Evolutionary conservation across 192 early-diverging fungal species (phyloP).

Genomic region (Linnemannia schmuckeri): DNA sequence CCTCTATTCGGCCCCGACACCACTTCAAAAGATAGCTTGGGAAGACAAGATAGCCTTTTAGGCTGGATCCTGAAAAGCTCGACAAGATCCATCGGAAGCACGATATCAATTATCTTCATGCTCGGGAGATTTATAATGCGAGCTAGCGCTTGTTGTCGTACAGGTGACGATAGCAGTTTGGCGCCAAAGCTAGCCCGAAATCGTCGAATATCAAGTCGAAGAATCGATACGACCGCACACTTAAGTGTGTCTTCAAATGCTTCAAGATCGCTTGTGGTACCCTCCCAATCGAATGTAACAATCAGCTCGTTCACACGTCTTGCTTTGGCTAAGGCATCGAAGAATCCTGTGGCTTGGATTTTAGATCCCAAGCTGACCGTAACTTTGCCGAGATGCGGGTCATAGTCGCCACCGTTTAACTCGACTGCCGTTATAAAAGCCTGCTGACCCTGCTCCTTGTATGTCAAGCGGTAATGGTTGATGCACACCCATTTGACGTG

Average conservation of each 20-base stretch:
- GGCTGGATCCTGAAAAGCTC: background rate
- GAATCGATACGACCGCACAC: background rate
- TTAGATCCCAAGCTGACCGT: background rate
- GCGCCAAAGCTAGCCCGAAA: background rate
- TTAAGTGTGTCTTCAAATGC: background rate
- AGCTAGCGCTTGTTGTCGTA: background rate
- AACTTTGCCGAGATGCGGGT: background rate
- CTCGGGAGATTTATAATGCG: background rate
- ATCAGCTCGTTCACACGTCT: background rate
- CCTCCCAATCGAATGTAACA: background rate
- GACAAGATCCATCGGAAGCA: background rate
- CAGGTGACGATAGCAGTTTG: background rate
- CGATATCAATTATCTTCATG: background rate
- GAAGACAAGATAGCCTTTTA: background rate
- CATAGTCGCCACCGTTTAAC: background rate
- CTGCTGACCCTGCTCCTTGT: background rate
- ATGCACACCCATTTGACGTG: background rate
- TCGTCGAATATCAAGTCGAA: background rate
- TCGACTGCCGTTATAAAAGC: background rate
- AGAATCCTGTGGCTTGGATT: background rate
- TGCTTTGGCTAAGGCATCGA: background rate
- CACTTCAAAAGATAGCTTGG: background rate
- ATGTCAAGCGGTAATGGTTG: background rate
- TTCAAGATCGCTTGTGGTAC: background rate
- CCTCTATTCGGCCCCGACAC: background rate